Conservation (phyloP, 2,329 filamentous ascomycete species). For the Chrysoporthe puriensis region DNA sequence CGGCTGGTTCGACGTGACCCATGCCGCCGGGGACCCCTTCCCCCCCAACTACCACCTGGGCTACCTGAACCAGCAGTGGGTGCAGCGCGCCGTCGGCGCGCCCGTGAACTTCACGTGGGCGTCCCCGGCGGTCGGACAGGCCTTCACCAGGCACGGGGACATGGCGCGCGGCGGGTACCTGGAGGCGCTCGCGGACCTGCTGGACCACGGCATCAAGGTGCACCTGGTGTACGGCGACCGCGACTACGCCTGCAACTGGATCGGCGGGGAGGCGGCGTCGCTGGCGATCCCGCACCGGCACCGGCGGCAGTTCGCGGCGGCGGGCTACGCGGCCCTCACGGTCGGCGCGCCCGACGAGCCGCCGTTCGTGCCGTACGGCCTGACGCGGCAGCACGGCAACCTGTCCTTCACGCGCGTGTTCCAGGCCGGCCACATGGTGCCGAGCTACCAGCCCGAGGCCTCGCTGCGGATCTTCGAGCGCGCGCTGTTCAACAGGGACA, state of each 20-base stretch:
- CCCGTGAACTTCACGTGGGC: constrained; percentile 60
- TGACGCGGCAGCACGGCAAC: constrained; percentile 69
- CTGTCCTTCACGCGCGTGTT: constrained; percentile 61
- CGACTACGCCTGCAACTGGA: constrained; percentile 57
- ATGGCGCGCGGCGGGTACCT: constrained; percentile 39
- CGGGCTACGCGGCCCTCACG: constrained; percentile 67
- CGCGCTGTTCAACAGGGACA: constrained; percentile 50
- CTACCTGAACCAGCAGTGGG: constrained; percentile 58
- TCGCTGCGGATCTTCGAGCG: constrained; percentile 53
- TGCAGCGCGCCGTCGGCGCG: constrained; percentile 60
- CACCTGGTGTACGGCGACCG: constrained; percentile 60
- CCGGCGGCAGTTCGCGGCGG: constrained; percentile 61
- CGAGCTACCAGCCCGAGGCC: constrained; percentile 52
- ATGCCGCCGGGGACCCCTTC: constrained; percentile 54
- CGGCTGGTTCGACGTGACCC: constrained; percentile 62
- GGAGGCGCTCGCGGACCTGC: constrained; percentile 51
- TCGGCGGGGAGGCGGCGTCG: constrained; percentile 53
- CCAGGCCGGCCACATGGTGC: constrained; percentile 58
- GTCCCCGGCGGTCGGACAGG: constrained; percentile 43
- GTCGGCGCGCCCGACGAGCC: constrained; percentile 53
- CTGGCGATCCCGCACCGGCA: constrained; percentile 60
- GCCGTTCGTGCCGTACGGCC: constrained; percentile 49
- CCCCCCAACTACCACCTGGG: constrained; percentile 56
- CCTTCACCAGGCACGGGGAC: constrained; percentile 43
- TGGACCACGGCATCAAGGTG: constrained; percentile 59